These are phyloP conservation scores for Aspergillus luchuensis DNA, from an alignment of 2,329 filamentous ascomycete species.

Conservation along the genomic window DNA sequence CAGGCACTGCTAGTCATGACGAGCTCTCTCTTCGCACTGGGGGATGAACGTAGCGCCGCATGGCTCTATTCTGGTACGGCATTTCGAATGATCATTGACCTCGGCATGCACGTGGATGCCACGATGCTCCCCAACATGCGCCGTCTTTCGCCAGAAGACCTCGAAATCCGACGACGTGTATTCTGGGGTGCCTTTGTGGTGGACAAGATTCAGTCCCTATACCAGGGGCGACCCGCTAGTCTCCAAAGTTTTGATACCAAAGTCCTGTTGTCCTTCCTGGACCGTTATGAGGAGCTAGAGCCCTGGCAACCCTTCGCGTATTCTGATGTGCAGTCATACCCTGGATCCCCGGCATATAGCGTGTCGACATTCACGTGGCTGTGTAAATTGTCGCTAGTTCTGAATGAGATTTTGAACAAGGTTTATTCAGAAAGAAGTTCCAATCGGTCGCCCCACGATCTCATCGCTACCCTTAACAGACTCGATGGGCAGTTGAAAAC, in stretches of 20 bases:
- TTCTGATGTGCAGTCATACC: neutral
- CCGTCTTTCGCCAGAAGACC: conserved; percentile 29
- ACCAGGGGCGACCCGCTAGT: conserved; percentile 55
- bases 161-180: conserved; percentile 34
- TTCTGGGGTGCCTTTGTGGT: conserved; percentile 40
- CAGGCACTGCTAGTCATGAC: conserved; percentile 57
- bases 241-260: conserved; percentile 48
- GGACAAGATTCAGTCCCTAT: conserved; percentile 59
- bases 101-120: conserved; percentile 50
- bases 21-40: conserved; percentile 53
- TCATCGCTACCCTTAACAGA: neutral
- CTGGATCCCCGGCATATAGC: conserved; percentile 35
- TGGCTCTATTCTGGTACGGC: conserved; percentile 58
- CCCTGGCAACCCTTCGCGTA: conserved; percentile 28
- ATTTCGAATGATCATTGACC: conserved; percentile 56
- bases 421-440: neutral
- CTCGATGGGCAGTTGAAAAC: neutral
- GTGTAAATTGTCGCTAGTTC: conserved; percentile 48
- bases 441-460: neutral
- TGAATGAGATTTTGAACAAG: neutral
- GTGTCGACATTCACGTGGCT: conserved; percentile 41
- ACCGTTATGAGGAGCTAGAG: conserved; percentile 55
- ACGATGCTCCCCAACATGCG: conserved; percentile 15
- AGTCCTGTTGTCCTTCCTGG: conserved; percentile 47
- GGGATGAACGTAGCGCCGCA: conserved; percentile 54